Base-by-base conservation (phyloP, 2,329 filamentous ascomycete species). In the Colletotrichum shisoi region DNA sequence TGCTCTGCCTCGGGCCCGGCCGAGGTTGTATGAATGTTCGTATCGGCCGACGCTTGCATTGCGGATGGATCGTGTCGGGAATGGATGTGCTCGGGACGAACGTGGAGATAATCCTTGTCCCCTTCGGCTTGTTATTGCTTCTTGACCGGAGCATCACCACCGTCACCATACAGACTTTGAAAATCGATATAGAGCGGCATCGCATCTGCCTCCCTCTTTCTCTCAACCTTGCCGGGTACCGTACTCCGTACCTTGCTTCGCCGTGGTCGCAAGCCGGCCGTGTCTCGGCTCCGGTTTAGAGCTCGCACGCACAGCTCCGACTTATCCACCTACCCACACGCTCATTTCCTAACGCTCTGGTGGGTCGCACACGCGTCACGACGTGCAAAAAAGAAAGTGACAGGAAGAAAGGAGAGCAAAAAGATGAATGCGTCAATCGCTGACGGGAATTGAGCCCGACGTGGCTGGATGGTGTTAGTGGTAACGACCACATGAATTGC, bases 381-480 rank as follows among this genome's bases (percentile, higher is more conserved):
- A 12, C 13, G 46, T 8, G 34, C 15, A 44, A n/a, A 49, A 39
- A 57, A 24, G 40, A 53, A 48, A 52, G 8, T 15, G n/a, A 34
- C 40, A 21, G 27, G 4, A 31, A 31, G 27, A 31, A 31, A 31
- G n/a, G n/a, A n/a, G 27, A 31, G 27, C 27, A 39, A 58, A 49
- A 31, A 46, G 27, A 19, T 52, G 19, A 15, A 27, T 31, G 27
- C 19, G 59, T 53, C 39, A 52, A 52, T 57, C 40, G 52, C 40
- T 67, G 59, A 40, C 52, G 40, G 63, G 40, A 45, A 63, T 63
- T 53, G 63, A 53, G 40, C 46, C 59, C 39, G 53, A 58, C 46
- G 40, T 48, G 40, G 53, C 21, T 54, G 48, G 46, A 27, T 54
- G 48, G 31, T 44, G 31, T 58, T 44, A 54, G 60, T 27, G 9